Conservation (phyloP, 805 yeast genomes). For the Citeromyces nyonsensis region DNA sequence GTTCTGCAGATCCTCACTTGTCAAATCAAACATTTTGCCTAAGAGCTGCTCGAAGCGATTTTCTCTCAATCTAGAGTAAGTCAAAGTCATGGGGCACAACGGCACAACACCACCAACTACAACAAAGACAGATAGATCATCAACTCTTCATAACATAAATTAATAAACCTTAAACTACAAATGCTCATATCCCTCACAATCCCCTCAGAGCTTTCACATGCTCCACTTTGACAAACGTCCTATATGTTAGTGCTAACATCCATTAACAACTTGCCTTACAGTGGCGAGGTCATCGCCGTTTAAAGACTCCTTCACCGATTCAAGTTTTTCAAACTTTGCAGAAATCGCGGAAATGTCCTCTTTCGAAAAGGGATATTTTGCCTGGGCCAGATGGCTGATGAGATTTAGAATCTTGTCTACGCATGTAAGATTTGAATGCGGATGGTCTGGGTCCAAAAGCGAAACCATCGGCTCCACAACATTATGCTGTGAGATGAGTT, state of each 20-base stretch:
- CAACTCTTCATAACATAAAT: no score
- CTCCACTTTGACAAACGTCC: constrained; percentile 19
- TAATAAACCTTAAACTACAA: no score
- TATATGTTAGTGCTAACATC: constrained; percentile 4
- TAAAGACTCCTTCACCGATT: constrained; percentile 27
- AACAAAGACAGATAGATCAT: no score
- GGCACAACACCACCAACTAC: no score
- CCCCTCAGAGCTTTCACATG: constrained; percentile 9
- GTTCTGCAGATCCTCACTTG: no score
- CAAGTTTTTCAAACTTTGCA: constrained; percentile 20
- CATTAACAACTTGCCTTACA: constrained; percentile 25
- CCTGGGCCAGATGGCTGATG: constrained; percentile 25
- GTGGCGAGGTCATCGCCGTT: constrained; percentile 36
- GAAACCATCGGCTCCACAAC: constrained; percentile 16
- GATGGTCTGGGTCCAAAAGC: constrained; percentile 15
- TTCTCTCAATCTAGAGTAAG: no score
- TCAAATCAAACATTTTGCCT: no score
- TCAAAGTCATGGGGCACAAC: no score
- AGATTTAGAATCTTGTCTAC: constrained; percentile 43
- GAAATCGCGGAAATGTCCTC: constrained; percentile 22
- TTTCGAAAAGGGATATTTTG: constrained; percentile 26
- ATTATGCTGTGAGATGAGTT: constrained; percentile 21
- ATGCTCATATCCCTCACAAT: no score
- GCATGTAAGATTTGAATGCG: constrained; percentile 26
- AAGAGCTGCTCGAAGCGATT: no score